A percentile compares a stretch with the other conserved stretches of the same genome.
Evolutionary conservation across 2,329 filamentous ascomycete species (phyloP).

Genomic region (Xylariales sp.): DNA sequence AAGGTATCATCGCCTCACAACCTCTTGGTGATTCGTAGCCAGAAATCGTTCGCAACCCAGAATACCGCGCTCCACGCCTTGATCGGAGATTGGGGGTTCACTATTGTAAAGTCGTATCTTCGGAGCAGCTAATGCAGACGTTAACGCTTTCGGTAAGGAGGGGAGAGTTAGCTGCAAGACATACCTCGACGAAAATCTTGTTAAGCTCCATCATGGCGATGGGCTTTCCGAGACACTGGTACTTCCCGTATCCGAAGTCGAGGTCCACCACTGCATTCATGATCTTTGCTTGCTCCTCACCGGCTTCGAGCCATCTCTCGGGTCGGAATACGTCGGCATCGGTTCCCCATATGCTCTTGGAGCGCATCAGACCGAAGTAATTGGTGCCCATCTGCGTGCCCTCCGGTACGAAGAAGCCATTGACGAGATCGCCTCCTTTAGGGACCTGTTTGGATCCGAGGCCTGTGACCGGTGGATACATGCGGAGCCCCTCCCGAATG

Average conservation of each 20-base stretch:
- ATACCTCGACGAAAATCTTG: constrained; percentile 38
- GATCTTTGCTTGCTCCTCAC: constrained; percentile 20
- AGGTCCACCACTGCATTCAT: constrained; percentile 32
- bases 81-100: constrained; percentile 17
- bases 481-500: constrained; percentile 35
- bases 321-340: constrained; percentile 34
- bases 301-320: constrained; percentile 37
- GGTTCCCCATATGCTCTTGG: constrained; percentile 29
- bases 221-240: constrained; percentile 36
- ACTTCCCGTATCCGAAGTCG: constrained; percentile 34
- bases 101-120: constrained; percentile 19
- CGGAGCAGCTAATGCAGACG: constrained; percentile 13
- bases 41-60: constrained; percentile 20
- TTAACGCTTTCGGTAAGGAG: not conserved
- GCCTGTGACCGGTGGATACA: constrained; percentile 32
- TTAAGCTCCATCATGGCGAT: constrained; percentile 39
- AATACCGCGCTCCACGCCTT: constrained; percentile 18
- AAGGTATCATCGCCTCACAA: too few species aligned
- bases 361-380: constrained; percentile 33
- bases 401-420: constrained; percentile 31
- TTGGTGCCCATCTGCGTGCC: constrained; percentile 37
- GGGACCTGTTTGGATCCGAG: constrained; percentile 29
- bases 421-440: constrained; percentile 24
- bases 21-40: constrained; percentile 20
- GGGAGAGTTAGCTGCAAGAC: constrained; percentile 5